phyloP scores from a whole-genome alignment of 495 filamentous ascomycete species.

The Cladorrhinum samala region DNA sequence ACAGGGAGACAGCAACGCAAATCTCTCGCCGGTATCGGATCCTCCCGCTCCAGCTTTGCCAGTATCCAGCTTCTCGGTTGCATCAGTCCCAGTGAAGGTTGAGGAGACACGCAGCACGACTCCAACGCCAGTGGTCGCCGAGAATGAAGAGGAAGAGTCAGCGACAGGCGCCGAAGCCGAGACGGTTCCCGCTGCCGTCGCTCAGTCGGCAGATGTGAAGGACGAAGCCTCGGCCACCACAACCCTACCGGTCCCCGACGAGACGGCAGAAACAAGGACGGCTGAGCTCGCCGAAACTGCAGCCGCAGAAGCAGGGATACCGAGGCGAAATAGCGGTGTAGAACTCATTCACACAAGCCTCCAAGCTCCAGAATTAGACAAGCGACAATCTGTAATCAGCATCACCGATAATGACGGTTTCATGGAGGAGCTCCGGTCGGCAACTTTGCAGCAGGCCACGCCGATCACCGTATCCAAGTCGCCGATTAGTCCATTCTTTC shows the following conservation, averaged over 20 bases:
- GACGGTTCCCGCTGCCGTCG: conserved; percentile 14
- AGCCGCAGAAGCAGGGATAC: neutral
- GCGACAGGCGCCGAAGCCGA: conserved; percentile 5
- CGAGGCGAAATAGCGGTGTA: conserved; percentile 34
- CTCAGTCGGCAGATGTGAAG: too few species aligned
- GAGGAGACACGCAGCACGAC: neutral
- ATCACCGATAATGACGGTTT: conserved; percentile 78
- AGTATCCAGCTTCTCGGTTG: conserved; percentile 1
- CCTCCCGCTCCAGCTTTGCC: neutral
- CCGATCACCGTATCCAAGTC: conserved; percentile 78
- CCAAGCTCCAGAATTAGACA: conserved; percentile 34
- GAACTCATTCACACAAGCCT: conserved; percentile 53
- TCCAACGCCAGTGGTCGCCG: neutral
- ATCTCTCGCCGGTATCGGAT: neutral
- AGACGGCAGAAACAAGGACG: conserved; percentile 1
- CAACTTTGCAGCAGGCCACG: conserved; percentile 75
- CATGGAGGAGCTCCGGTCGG: conserved; percentile 81
- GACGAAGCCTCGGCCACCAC: neutral
- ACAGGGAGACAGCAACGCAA: neutral
- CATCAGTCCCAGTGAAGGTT: neutral
- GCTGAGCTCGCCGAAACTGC: conserved; percentile 1
- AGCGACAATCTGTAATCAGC: conserved; percentile 55
- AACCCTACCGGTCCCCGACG: neutral
- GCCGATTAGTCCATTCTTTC: conserved; percentile 64
- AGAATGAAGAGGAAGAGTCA: conserved; percentile 21